A percentile compares a stretch with the other conserved stretches of the same genome.
Evolutionary conservation across 257 asterid genomes (phyloP).

Genomic region (Plectranthus barbatus): DNA sequence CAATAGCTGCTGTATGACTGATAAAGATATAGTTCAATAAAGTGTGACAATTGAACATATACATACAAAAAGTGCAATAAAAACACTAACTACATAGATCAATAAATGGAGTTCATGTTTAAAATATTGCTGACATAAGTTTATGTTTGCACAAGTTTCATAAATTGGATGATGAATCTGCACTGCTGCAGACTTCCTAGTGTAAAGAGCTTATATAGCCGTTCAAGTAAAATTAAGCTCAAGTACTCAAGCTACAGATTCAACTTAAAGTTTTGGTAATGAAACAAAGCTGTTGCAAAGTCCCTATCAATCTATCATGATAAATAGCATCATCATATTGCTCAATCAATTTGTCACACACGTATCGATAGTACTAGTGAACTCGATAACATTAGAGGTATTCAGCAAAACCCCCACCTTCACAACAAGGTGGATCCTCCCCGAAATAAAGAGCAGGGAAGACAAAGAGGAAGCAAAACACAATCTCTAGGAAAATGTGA

Average conservation of each 20-base stretch:
- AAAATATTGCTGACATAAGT: not conserved
- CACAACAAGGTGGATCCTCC: not conserved
- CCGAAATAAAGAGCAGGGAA: not conserved
- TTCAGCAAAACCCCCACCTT: not conserved
- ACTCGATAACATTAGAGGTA: not conserved
- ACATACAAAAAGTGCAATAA: not conserved
- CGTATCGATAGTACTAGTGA: not conserved
- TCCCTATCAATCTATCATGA: not conserved
- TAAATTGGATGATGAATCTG: not conserved
- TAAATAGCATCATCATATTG: not conserved
- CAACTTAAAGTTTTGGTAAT: not conserved
- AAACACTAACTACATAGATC: not conserved
- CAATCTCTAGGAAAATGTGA: not conserved
- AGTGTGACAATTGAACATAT: conserved; percentile 6
- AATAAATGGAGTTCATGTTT: not conserved
- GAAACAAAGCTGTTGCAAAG: not conserved
- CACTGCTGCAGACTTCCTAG: not conserved
- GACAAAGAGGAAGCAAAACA: not conserved
- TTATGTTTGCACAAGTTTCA: not conserved
- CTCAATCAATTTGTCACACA: not conserved
- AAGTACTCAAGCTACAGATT: not conserved
- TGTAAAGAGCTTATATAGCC: not conserved
- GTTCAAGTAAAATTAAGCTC: not conserved
- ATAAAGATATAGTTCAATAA: conserved; percentile 3
- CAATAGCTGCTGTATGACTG: conserved; percentile 97